A percentile compares a stretch with the other conserved stretches of the same genome.
Conservation (phyloP, 495 filamentous ascomycete species). For the Xylaria sp. region DNA sequence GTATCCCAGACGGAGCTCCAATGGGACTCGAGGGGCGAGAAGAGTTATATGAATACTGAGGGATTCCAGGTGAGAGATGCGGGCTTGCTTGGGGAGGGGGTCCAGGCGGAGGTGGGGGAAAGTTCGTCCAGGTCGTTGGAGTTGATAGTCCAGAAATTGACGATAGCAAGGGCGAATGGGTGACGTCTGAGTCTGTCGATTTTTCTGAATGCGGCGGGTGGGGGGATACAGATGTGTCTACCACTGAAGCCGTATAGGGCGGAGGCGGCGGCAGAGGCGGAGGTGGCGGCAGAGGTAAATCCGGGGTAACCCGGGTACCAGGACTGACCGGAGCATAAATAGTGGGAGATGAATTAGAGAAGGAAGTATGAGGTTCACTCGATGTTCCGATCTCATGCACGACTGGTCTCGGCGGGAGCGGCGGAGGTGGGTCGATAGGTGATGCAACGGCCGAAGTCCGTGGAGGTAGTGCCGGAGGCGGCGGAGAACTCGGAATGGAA, state of each 20-base stretch:
- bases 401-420: conserved; percentile 33
- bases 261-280: conserved; percentile 19
- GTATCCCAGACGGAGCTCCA: neutral
- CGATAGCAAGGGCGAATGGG: neutral
- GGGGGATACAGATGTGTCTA: neutral
- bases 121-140: conserved; percentile 10
- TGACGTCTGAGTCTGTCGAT: neutral
- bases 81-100: conserved; percentile 26
- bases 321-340: neutral
- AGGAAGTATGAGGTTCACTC: neutral
- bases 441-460: conserved; percentile 20
- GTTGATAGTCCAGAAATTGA: conserved; percentile 1
- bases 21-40: neutral
- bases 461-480: conserved; percentile 20
- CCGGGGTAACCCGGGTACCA: neutral
- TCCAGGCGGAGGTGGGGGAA: conserved; percentile 30
- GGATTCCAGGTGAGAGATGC: conserved; percentile 3
- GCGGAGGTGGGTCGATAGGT: conserved; percentile 23
- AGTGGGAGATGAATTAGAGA: neutral
- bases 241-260: conserved; percentile 26
- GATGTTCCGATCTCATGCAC: conserved; percentile 26
- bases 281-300: conserved; percentile 4
- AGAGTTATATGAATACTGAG: conserved; percentile 11
- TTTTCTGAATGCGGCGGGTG: neutral
- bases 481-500: conserved; percentile 19